These are phyloP conservation scores for Daldinia decipiens DNA, from an alignment of 495 filamentous ascomycete species.

Conservation along the genomic window DNA sequence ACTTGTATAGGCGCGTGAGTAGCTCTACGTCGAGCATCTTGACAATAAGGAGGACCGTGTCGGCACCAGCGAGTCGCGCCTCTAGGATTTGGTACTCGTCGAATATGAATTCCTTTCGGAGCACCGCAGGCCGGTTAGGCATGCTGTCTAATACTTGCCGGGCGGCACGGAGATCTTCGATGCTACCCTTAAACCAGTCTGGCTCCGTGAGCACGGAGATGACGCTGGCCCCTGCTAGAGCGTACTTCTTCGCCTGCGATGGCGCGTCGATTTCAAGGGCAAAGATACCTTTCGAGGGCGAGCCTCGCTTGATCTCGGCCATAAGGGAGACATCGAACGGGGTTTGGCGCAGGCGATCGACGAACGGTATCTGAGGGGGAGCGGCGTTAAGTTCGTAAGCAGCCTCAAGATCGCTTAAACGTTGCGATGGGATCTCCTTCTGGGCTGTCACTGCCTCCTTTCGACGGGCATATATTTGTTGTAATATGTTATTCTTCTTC, in stretches of 20 bases:
- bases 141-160: conserved; percentile 88
- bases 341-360: conserved; percentile 79
- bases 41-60: conserved; percentile 95
- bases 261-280: conserved; percentile 87
- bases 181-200: conserved; percentile 97
- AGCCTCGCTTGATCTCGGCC: conserved; percentile 97
- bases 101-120: conserved; percentile 98
- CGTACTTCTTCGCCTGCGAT: conserved; percentile 89
- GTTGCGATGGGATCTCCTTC: conserved; percentile 84
- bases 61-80: conserved; percentile 90
- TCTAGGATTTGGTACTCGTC: conserved; percentile 98
- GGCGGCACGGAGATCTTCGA: conserved; percentile 91
- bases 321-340: conserved; percentile 85
- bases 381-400: conserved; percentile 84
- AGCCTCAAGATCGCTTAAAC: conserved; percentile 86
- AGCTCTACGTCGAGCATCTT: conserved; percentile 90
- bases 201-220: conserved; percentile 98
- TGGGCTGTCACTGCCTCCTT: conserved; percentile 80
- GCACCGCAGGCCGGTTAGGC: conserved; percentile 87
- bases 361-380: conserved; percentile 86
- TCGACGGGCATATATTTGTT: conserved; percentile 90
- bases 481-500: conserved; percentile 86
- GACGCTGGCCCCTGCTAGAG: conserved; percentile 90
- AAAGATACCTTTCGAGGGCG: conserved; percentile 95
- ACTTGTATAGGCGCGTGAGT: conserved; percentile 83